Conservation (phyloP, 2,329 filamentous ascomycete species). For the Gnomoniopsis sp. region DNA sequence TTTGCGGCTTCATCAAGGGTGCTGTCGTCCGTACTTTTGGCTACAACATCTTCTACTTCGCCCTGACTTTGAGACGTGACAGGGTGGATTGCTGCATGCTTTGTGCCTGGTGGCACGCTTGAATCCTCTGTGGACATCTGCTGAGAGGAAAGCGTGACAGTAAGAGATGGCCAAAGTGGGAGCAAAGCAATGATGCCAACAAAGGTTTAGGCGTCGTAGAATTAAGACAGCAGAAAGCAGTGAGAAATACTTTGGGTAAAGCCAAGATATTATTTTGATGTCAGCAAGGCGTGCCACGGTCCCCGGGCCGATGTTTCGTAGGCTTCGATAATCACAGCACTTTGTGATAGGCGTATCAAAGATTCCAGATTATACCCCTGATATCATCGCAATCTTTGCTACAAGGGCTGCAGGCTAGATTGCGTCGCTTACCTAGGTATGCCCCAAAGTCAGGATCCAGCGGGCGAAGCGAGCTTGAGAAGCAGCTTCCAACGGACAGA, state of each 20-base stretch:
- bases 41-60: background rate
- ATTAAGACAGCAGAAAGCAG: background rate
- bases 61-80: background rate
- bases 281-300: too few species aligned
- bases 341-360: background rate
- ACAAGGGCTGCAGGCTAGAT: background rate
- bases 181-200: background rate
- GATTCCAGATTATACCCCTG: background rate
- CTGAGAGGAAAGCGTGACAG: background rate
- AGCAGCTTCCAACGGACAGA: background rate
- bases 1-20: slow-evolving; percentile 12
- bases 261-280: background rate
- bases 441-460: background rate
- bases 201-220: background rate
- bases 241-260: background rate
- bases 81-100: background rate
- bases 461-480: background rate
- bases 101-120: background rate
- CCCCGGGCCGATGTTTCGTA: background rate
- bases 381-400: background rate
- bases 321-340: background rate
- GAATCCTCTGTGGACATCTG: background rate
- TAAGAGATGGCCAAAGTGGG: background rate
- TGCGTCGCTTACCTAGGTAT: background rate
- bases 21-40: background rate